Base-by-base conservation (phyloP, 441 rosid species). In the Erodium moschatum region DNA sequence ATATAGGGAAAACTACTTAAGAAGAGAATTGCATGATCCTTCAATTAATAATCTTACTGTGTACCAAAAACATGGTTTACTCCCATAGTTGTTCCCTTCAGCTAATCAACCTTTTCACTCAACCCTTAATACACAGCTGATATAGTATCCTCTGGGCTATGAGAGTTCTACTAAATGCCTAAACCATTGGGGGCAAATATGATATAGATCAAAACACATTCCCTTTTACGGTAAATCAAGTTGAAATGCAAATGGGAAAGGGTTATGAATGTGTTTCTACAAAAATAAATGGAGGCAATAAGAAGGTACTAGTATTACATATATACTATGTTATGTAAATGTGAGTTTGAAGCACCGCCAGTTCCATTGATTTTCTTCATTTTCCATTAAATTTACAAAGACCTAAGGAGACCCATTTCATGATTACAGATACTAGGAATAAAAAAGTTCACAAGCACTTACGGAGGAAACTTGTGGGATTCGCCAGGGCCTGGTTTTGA, bases 381-480 rank as follows among this genome's bases (percentile, higher is more conserved):
- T 61, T 61, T 2, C 65, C 21, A 61, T 61, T 11, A 61, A 61
- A 1, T 18, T 61, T 24, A 61, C 33, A 20, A 10, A 19, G 19
- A 40, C 68, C 27, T 7, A 11, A 44, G n/a, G 13, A 66, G 5
- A 40, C n/a, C 12, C 19, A 16, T 64, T 38, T 20, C 24, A 15
- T 66, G 40, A 15, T 31, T 13, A 65, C 33, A 38, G 42, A 12
- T 6, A 38, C 27, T 42, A 10, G 8, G 21, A 27, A 21, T 66
- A 62, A 33, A 16, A 66, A 64, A 56, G 7, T 66, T 16, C 56
- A 67, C 50, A n/a, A 71, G 67, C 24, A 73, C 90, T 81, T 86
- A 92, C 98, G 71, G 94, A 87, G 40, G 98, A 89, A 86, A 92
- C 94, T 42, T 85, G 85, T 62, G 88, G 75, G 75, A 90, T 73